These are phyloP conservation scores for Baudoinia panamericana DNA, from an alignment of 495 filamentous ascomycete species.

Conservation along the genomic window DNA sequence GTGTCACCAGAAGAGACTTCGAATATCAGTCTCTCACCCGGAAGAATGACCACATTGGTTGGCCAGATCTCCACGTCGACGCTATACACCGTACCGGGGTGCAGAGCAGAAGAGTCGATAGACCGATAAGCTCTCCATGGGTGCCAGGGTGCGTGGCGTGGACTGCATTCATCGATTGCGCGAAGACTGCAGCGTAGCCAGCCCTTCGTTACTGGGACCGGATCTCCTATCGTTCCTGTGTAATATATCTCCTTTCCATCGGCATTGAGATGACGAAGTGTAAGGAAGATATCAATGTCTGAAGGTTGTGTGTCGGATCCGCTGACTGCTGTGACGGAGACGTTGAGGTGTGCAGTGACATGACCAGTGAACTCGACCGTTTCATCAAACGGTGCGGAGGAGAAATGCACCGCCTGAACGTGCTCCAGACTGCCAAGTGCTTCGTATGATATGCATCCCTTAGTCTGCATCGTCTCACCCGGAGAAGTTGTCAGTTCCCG, in stretches of 20 bases:
- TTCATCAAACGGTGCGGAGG: constrained; percentile 41
- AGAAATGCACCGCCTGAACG: constrained; percentile 39
- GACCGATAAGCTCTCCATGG: constrained; percentile 47
- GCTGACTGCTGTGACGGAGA: constrained; percentile 4
- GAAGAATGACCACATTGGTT: constrained; percentile 47
- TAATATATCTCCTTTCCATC: constrained; percentile 47
- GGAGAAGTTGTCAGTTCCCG: constrained; percentile 23
- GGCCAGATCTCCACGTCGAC: constrained; percentile 59
- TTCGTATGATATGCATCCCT: neutral
- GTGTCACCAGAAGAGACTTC: constrained; percentile 46
- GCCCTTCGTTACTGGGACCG: constrained; percentile 39
- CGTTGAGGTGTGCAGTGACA: constrained; percentile 40
- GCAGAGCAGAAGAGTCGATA: constrained; percentile 40
- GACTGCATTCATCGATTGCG: constrained; percentile 36
- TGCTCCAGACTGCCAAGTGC: constrained; percentile 24
- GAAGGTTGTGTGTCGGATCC: constrained; percentile 22
- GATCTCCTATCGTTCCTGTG: constrained; percentile 42
- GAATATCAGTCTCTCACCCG: constrained; percentile 40
- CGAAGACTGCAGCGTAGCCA: constrained; percentile 45
- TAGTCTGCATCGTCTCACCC: constrained; percentile 1
- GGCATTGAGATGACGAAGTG: constrained; percentile 42
- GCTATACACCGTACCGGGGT: constrained; percentile 41
- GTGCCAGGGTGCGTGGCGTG: constrained; percentile 36
- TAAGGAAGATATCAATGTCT: constrained; percentile 56
- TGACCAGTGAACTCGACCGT: constrained; percentile 45